Conservation (phyloP, 2,329 filamentous ascomycete genomes). For the Nemania sp. region DNA sequence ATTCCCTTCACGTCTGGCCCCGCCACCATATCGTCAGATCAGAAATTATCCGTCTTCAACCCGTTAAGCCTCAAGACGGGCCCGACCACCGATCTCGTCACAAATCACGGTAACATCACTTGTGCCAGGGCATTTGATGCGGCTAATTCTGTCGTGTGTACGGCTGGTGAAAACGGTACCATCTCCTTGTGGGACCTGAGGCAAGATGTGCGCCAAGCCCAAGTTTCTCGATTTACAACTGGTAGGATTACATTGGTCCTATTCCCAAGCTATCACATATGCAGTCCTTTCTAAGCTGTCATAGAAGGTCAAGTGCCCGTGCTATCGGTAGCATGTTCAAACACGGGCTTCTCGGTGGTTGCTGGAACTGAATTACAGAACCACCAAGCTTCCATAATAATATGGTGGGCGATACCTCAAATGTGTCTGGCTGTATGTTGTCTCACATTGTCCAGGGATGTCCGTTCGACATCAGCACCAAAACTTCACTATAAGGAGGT, state of each 20-base stretch:
- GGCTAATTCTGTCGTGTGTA: slow-evolving; percentile 61
- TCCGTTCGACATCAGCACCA: slow-evolving; percentile 53
- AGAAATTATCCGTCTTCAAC: slow-evolving; percentile 69
- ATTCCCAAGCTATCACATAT: not conserved
- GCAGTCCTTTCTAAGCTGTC: slow-evolving; percentile 27
- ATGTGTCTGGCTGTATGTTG: not conserved
- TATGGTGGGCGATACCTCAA: slow-evolving; percentile 57
- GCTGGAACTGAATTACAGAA: slow-evolving; percentile 75
- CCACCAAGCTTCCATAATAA: slow-evolving; percentile 62
- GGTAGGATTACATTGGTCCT: slow-evolving; percentile 43
- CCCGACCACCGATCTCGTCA: slow-evolving; percentile 37
- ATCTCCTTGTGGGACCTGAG: slow-evolving; percentile 70
- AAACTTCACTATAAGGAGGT: slow-evolving; percentile 64
- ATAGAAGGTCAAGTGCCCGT: slow-evolving; percentile 57
- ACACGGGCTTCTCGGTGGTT: slow-evolving; percentile 63
- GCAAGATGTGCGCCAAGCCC: slow-evolving; percentile 45
- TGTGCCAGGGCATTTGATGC: slow-evolving; percentile 62
- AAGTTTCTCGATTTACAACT: slow-evolving; percentile 49
- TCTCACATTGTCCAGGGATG: slow-evolving; percentile 54
- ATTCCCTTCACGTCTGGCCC: slow-evolving; percentile 56
- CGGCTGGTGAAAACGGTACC: slow-evolving; percentile 72
- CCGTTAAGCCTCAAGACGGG: slow-evolving; percentile 58
- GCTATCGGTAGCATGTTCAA: slow-evolving; percentile 67
- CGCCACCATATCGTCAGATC: slow-evolving; percentile 70
- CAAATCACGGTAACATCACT: slow-evolving; percentile 66